phyloP scores from a whole-genome alignment of 2,329 filamentous ascomycete genomes.

The Penicillium sp. region DNA sequence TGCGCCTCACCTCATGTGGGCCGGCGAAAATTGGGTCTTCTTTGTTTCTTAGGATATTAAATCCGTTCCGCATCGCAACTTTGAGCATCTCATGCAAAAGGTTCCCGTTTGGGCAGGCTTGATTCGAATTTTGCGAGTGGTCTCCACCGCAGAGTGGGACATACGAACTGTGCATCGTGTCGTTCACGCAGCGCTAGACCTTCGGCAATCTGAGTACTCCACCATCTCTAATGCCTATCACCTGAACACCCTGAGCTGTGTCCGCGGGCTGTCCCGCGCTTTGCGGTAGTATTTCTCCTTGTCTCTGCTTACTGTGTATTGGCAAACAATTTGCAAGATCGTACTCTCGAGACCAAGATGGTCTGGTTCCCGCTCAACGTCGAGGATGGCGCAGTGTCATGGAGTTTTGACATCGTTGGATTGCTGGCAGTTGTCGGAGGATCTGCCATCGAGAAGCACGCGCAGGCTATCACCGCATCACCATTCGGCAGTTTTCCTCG shows the following conservation, averaged over 20 bases:
- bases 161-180: background rate
- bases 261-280: background rate
- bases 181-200: background rate
- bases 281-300: background rate
- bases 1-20: too few species aligned
- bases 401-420: constrained; percentile 63
- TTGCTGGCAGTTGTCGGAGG: constrained; percentile 65
- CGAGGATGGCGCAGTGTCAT: constrained; percentile 25
- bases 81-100: background rate
- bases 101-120: background rate
- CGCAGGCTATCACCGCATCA: constrained; percentile 60
- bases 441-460: constrained; percentile 58
- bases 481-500: constrained; percentile 59
- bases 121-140: background rate
- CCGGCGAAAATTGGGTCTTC: too few species aligned
- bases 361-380: background rate
- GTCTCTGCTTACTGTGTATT: background rate
- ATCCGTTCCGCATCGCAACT: too few species aligned
- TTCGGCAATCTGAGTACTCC: background rate
- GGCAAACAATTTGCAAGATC: background rate
- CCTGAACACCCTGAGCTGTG: background rate
- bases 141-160: background rate
- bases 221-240: background rate
- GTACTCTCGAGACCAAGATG: background rate
- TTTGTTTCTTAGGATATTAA: too few species aligned